Evolutionary conservation across 345 rosid species (phyloP), one percentile per base, ranked within the genome.

Genomic region (Euphorbia pulcherrima): DNA sequence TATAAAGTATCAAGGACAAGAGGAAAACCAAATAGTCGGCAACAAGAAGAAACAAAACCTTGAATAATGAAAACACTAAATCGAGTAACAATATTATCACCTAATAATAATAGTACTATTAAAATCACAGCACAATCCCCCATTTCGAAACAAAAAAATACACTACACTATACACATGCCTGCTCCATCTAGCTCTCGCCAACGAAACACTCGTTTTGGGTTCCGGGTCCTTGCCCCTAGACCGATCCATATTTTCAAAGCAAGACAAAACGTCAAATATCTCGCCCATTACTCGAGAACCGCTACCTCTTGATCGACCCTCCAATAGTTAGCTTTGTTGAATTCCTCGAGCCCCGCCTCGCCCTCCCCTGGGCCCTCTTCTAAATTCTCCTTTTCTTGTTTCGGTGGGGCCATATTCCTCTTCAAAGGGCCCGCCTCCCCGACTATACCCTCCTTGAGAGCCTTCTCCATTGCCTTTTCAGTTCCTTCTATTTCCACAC

Each of bases 391-490:
- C 73, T 81, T 86, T 69, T 83, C 90, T 0, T 81, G 59, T 75
- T 86, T 85, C 3, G 86, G 88, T 4, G 86, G 88, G 30, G 68
- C 30, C 12, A 82, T 70, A 68, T 70, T 85, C 75, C 90, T 82
- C 79, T 87, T 94, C 71, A 94, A 59, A 3, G 95, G 95, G 59
- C 92, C 97, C 5, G 97, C 97, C 77, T 91, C 99, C 46, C 96
- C 97, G 20, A 91, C 97, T 47, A 91, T 94, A 46, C 96, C 97
- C 75, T 94, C 92, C 78, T 89, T 91, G 24, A 88, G 84, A 62
- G 97, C 97, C 65, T 87, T 96, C 9, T 91, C 96, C 97, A 89
- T 94, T 55, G 97, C 97, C 82, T 87, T 89, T 83, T 88, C 96
- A 0, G 96, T 87, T 20, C 97, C 96, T 85, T 89, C 92, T 54